These are phyloP conservation scores for Neurospora sp. DNA, from an alignment of 495 filamentous ascomycete species.

Conservation along the genomic window DNA sequence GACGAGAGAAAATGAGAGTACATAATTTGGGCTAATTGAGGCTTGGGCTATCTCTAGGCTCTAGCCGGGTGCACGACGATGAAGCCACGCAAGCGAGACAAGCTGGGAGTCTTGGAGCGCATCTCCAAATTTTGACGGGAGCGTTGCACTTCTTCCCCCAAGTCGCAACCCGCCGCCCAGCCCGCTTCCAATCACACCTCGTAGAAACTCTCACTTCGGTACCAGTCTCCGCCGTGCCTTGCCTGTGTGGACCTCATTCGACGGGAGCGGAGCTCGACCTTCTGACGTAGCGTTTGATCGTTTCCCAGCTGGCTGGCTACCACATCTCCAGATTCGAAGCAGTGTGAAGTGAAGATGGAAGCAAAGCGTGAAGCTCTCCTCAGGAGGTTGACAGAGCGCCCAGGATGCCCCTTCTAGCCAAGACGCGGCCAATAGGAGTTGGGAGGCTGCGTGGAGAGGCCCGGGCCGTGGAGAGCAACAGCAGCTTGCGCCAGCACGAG, in stretches of 20 bases:
- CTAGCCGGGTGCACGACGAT: neutral
- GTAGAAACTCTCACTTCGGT: neutral
- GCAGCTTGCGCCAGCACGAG: neutral
- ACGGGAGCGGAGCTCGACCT: neutral
- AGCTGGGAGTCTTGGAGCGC: neutral
- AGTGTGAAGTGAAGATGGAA: neutral
- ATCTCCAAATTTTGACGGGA: neutral
- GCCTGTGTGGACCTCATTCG: neutral
- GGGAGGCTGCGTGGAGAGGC: neutral
- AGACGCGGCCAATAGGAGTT: neutral
- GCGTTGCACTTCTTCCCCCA: neutral
- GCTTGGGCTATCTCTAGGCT: neutral
- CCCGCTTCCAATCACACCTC: neutral
- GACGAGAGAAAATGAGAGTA: neutral
- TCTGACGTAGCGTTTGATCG: slow-evolving; percentile 6
- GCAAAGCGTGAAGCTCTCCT: neutral
- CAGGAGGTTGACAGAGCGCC: neutral
- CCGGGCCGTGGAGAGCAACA: neutral
- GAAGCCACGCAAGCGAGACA: neutral
- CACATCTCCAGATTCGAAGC: neutral
- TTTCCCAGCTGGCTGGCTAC: neutral
- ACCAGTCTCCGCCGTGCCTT: neutral
- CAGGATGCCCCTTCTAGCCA: neutral
- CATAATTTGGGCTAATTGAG: neutral
- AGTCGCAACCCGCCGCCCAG: neutral